Base-by-base conservation (phyloP, 2,329 filamentous ascomycete species). In the Ophiostoma montium region DNA sequence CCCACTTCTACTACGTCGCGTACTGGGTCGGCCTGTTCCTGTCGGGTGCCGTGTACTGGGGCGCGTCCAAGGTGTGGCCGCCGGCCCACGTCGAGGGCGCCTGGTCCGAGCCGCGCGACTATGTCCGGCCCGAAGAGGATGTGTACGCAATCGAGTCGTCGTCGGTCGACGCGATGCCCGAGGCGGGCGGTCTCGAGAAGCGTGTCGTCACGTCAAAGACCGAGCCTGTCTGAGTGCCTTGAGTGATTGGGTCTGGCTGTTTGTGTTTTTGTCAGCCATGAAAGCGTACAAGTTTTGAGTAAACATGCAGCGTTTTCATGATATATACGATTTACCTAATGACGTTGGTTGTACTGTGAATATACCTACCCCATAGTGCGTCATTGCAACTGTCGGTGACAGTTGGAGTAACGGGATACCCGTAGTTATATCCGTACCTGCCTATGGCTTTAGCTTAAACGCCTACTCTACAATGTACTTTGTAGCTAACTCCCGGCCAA, bases 1-100 rank as follows among this genome's bases (percentile, higher is more conserved):
- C 58, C 1, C 57, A 60, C 15, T 76, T 78, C 59, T 79, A 80
- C 55, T 75, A 75, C 52, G 63, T 80, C 21, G 74, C 75, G 0
- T 73, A 70, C 49, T 69, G 70, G 55, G 72, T 76, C 6, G 69
- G 71, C 3, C 66, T 80, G 49, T 67, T 71, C 47, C 61, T 78
- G 11, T 57, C 57, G 8, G 59, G 60, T 18, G 43, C 50, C 1
- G 52, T 55, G 0, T 66, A 46, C 36, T 58, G 51, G 54, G 16
- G 39, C 2, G 27, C 50, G 1, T 55, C 54, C 49, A 51, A 44
- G 33, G 33, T 58, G 23, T 58, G 52, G 49, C 56, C 56, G 16
- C 52, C 54, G 0, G 48, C 48, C 0, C 53, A 49, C 32, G 48
- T 54, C 42, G 53, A 56, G 41, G 27, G 36, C 13, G 44, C 43